Evolutionary conservation across 306 rosid genomes (phyloP).

Genomic region (Mimosa bimucronata): DNA sequence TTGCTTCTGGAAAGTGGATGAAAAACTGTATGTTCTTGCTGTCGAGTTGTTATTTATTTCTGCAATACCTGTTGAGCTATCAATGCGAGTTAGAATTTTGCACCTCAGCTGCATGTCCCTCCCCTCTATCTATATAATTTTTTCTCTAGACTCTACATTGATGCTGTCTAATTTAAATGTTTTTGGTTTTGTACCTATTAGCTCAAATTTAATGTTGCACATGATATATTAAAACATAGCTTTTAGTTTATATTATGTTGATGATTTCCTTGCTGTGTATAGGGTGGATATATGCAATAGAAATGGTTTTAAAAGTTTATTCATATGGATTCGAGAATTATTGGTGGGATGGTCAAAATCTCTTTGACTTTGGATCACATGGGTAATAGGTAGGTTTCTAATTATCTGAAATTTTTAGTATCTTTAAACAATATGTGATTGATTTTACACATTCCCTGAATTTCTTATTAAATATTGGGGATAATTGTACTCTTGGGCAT

Average conservation of each 20-base stretch:
- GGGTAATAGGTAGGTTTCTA: conserved; percentile 72
- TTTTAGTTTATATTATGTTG: conserved; percentile 12
- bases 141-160: conserved; percentile 9
- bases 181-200: conserved; percentile 22
- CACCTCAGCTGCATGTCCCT: conserved; percentile 32
- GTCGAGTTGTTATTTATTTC: not conserved
- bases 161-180: conserved; percentile 14
- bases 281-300: conserved; percentile 94
- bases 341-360: conserved; percentile 96
- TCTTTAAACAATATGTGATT: conserved; percentile 28
- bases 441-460: conserved; percentile 14
- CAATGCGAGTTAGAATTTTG: not conserved
- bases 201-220: conserved; percentile 1
- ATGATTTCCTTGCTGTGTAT: conserved; percentile 42
- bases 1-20: conserved; percentile 79
- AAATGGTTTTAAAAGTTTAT: conserved; percentile 85
- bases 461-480: conserved; percentile 27
- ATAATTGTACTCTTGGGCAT: conserved; percentile 4
- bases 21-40: conserved; percentile 12
- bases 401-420: not conserved
- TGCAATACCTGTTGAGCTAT: conserved; percentile 5
- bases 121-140: conserved; percentile 23
- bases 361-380: conserved; percentile 84
- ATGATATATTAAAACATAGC: conserved; percentile 6
- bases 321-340: conserved; percentile 86